A percentile compares a stretch with the other conserved stretches of the same genome.
Evolutionary conservation across 495 filamentous ascomycete genomes (phyloP).

Genomic region (Pseudevernia furfuracea): DNA sequence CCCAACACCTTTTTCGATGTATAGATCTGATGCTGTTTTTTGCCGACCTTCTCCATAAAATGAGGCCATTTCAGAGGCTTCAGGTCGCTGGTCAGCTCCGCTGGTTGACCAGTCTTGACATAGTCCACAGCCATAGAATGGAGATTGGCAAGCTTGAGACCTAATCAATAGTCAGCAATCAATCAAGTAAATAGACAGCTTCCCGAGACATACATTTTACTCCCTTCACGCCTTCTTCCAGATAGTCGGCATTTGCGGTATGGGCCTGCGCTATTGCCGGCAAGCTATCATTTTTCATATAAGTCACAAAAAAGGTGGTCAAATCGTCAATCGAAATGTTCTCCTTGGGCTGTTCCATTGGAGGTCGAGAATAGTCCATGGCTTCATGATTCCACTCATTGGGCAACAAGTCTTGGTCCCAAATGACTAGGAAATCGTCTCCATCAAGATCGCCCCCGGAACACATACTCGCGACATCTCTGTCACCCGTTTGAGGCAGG

Average conservation of each 20-base stretch:
- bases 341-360: conserved; percentile 43
- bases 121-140: conserved; percentile 94
- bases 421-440: conserved; percentile 91
- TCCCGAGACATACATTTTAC: conserved; percentile 47
- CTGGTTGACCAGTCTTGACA: conserved; percentile 77
- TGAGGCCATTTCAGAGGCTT: conserved; percentile 65
- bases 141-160: conserved; percentile 62
- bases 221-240: conserved; percentile 55
- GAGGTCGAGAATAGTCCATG: conserved; percentile 60
- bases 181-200: background rate
- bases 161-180: conserved; percentile 27
- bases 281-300: conserved; percentile 87
- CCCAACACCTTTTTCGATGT: conserved; percentile 68
- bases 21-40: conserved; percentile 48
- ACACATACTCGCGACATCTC: conserved; percentile 84
- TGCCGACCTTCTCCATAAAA: conserved; percentile 73
- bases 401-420: conserved; percentile 74
- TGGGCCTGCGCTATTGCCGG: conserved; percentile 76
- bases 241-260: conserved; percentile 64
- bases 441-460: conserved; percentile 95
- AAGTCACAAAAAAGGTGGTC: conserved; percentile 77
- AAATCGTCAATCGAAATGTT: conserved; percentile 62
- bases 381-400: conserved; percentile 58
- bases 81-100: conserved; percentile 55
- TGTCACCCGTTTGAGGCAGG: conserved; percentile 75